Base-by-base conservation (phyloP, 73 alveolate genomes). In the Paraurostyla sp. region DNA sequence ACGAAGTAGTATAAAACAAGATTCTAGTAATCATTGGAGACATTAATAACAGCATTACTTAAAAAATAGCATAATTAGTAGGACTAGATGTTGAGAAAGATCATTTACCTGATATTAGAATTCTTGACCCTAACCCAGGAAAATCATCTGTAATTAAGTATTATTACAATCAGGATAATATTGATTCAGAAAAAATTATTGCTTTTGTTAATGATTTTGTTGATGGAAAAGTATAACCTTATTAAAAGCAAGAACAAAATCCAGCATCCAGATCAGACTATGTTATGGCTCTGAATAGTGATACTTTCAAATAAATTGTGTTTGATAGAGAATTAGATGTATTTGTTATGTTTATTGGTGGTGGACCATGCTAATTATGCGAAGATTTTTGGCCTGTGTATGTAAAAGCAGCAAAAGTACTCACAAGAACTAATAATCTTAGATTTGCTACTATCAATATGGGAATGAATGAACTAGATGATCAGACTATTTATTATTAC, bases 51-150 rank as follows among this genome's bases (percentile, higher is more conserved):
- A 54, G 60, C 46, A 78, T 78, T 42, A n/a, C 89, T 38, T 23
- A 49, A 25, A 78, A 78, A 43, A 52, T 78, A 6, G 89, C 89
- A 51, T 0, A 7, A 4, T 59, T 78, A 11, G 89, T 78, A 0
- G 89, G 89, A 32, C 20, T 78, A 25, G 89, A 78, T 25, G 45
- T 35, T 73, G 86, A 49, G 25, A 78, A 50, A 27, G 89, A 78
- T 38, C 60, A 40, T 54, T 78, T 52, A 23, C 89, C 89, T 0
- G 7, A 25, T 18, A 36, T 78, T 23, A 78, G 89, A 36, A 78
- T 78, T 7, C 89, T 78, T 23, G 89, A 78, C 32, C 89, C 89
- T 6, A 78, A 78, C 80, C 89, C 89, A 16, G 89, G 89, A 3
- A 51, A 49, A 51, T 16, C 52, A 3, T 15, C 4, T 6, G 89